Evolutionary conservation across 1,284 basidiomycete genomes (phyloP).

Genomic region (Ganoderma boninense): DNA sequence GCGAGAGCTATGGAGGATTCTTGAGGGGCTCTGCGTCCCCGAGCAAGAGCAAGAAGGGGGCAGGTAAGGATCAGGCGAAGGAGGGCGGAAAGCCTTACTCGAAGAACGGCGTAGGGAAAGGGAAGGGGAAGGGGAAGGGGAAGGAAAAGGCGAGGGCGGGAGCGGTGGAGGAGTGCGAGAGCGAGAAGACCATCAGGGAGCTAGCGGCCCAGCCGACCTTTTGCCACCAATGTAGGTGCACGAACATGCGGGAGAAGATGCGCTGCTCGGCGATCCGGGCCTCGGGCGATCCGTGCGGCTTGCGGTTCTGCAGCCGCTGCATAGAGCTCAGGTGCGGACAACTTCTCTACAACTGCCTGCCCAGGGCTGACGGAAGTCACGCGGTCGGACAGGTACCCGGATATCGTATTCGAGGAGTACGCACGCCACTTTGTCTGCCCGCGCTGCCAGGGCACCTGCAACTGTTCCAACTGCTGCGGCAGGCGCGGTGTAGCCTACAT

Average conservation of each 20-base stretch:
- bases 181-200: not conserved
- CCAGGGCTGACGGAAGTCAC: not conserved
- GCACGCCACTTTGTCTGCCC: conserved; percentile 37
- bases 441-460: conserved; percentile 35
- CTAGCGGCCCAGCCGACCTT: conserved; percentile 27
- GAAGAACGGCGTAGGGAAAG: not conserved
- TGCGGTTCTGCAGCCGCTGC: conserved; percentile 38
- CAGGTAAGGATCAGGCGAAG: conserved; percentile 18
- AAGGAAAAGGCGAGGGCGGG: conserved; percentile 7
- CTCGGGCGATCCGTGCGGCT: conserved; percentile 32
- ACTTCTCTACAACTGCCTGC: not conserved
- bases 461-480: conserved; percentile 38
- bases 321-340: conserved; percentile 36
- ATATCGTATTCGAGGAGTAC: conserved; percentile 35
- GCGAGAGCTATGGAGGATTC: not conserved
- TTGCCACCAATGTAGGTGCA: conserved; percentile 41
- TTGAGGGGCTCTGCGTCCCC: not conserved
- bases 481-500: conserved; percentile 39
- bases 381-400: conserved; percentile 33
- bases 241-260: conserved; percentile 36
- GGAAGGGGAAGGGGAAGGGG: conserved; percentile 22
- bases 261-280: conserved; percentile 34
- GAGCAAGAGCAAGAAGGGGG: conserved; percentile 6
- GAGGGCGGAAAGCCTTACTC: conserved; percentile 11
- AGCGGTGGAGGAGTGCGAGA: not conserved